These are phyloP conservation scores for Trichocomaceae sp. DNA, from an alignment of 2,329 filamentous ascomycete species.

Conservation along the genomic window DNA sequence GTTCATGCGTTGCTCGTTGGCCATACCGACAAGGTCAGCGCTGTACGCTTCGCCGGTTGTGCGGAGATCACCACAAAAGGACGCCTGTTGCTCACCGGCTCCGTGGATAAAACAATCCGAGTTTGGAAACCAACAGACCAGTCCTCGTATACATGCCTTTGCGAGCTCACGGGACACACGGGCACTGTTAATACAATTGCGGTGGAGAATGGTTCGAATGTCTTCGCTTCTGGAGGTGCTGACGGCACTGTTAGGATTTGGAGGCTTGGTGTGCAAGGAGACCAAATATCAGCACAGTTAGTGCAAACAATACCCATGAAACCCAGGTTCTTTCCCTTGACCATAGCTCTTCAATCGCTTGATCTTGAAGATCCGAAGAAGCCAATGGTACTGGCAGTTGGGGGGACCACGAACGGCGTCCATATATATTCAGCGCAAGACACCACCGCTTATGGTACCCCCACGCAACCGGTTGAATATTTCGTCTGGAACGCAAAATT, in stretches of 20 bases:
- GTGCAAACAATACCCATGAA: conserved; percentile 65
- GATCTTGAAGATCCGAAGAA: conserved; percentile 43
- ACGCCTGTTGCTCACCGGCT: conserved; percentile 66
- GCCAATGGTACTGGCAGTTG: conserved; percentile 65
- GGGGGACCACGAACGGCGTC: conserved; percentile 74
- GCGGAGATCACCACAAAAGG: conserved; percentile 34
- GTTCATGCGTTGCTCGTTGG: conserved; percentile 63
- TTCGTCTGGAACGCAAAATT: conserved; percentile 70
- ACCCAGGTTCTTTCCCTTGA: conserved; percentile 75
- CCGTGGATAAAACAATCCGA: conserved; percentile 69
- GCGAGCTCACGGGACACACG: conserved; percentile 59
- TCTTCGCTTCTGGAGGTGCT: conserved; percentile 56
- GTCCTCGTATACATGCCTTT: conserved; percentile 34
- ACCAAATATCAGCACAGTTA: conserved; percentile 35
- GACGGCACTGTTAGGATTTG: conserved; percentile 62
- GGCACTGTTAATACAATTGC: conserved; percentile 64
- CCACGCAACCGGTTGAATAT: conserved; percentile 42
- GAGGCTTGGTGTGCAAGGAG: conserved; percentile 47
- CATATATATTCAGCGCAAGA: conserved; percentile 65
- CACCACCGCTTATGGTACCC: conserved; percentile 10
- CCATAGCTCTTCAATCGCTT: conserved; percentile 62
- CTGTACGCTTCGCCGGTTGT: conserved; percentile 66
- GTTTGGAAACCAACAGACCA: conserved; percentile 47
- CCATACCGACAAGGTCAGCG: conserved; percentile 75
- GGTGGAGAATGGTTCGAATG: conserved; percentile 36